Evolutionary conservation across 495 filamentous ascomycete species (phyloP), one percentile per base, ranked within the genome.

Genomic region (Aspergillus heteromorphus): DNA sequence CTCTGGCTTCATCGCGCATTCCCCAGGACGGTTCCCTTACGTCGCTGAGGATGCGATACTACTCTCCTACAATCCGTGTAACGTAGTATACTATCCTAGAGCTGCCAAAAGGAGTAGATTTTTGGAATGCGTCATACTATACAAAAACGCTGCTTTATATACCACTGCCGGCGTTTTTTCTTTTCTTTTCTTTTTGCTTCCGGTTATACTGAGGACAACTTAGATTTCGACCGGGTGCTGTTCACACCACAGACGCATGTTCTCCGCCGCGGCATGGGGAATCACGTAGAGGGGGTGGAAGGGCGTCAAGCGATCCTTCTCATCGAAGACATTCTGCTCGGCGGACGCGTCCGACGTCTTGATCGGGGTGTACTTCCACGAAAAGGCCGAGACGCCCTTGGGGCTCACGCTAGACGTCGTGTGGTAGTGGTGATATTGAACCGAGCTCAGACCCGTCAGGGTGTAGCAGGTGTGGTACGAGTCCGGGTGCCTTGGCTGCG

Each of bases 381-480:
- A 74, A 64, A 87, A 87, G n/a, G 83, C 79, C 23, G 79, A 75
- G 19, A 71, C 60, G 51, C 62, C 57, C 57, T 67, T 68, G 41
- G 68, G 48, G 34, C 53, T 53, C 43, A 57, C 42, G 60, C 73
- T 73, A 20, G 71, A 59, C 41, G 75, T 63, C 45, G 73, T 72
- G 62, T 87, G 87, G 56, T 78, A 80, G 69, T 87, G 91, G 59
- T 81, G 68, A 64, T 96, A 77, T 67, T 97, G 91, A 6, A 85
- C 83, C 30, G 83, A 84, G 64, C 89, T 91, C 31, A 97, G 78
- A 8, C 95, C 93, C 18, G 87, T 83, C 29, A 98, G 81, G 42
- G 89, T 84, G 70, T 98, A 98, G 73, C 85, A 90, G 25, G 88
- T 85, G 73, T 98, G 93, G 67, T 98, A 98, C 50, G 85, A 83